phyloP scores from a whole-genome alignment of 1,139 yeast genomes.

The Oligophagozyma castellii region DNA sequence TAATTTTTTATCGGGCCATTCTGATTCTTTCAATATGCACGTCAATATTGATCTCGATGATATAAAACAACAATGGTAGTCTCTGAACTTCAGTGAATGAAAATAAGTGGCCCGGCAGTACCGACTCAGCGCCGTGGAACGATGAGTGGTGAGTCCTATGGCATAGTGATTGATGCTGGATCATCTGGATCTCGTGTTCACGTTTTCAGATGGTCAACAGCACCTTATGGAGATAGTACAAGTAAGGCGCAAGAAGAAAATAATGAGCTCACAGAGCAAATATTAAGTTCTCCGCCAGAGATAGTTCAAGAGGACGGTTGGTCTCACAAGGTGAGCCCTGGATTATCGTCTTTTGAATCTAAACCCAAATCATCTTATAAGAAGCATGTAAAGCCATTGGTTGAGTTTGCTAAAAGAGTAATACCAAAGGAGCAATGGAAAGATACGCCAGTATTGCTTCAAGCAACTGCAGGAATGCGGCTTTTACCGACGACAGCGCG shows the following conservation, averaged over 20 bases:
- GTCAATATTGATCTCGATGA: no score
- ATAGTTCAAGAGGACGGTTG: slow-evolving; percentile 46
- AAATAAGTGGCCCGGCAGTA: no score
- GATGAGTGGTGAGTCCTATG: no score
- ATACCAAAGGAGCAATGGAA: slow-evolving; percentile 40
- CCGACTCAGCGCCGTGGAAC: no score
- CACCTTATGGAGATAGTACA: slow-evolving; percentile 35
- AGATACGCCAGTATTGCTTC: slow-evolving; percentile 56
- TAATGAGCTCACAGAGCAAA: slow-evolving; percentile 16
- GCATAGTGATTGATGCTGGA: slow-evolving; percentile 70
- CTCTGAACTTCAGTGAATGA: no score
- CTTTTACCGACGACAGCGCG: slow-evolving; percentile 37
- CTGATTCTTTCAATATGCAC: no score
- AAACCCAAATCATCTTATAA: slow-evolving; percentile 41
- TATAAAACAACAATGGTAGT: no score
- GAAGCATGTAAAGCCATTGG: slow-evolving; percentile 41
- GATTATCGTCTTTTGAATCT: slow-evolving; percentile 46
- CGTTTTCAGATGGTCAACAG: slow-evolving; percentile 61
- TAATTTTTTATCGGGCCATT: no score
- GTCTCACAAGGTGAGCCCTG: slow-evolving; percentile 54
- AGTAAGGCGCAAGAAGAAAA: slow-evolving; percentile 12
- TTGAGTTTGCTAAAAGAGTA: slow-evolving; percentile 43
- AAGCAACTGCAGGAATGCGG: slow-evolving; percentile 80
- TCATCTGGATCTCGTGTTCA: slow-evolving; percentile 70
- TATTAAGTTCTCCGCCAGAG: slow-evolving; percentile 43